These are phyloP conservation scores for Sarocladium brachiariae DNA, from an alignment of 2,329 filamentous ascomycete species.

Conservation along the genomic window DNA sequence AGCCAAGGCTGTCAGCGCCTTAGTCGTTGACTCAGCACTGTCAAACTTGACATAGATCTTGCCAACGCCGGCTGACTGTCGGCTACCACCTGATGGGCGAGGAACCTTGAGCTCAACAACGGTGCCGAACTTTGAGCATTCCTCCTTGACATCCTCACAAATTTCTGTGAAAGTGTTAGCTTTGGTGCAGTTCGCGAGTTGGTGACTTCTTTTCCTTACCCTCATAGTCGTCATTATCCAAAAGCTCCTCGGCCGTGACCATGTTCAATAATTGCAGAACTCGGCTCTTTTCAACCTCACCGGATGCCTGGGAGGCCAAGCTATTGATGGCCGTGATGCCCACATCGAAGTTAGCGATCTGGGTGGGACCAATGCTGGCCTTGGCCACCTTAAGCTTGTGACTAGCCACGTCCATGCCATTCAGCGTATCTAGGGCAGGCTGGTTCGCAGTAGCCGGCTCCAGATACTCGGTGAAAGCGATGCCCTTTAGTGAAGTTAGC, in stretches of 20 bases:
- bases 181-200: background rate
- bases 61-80: conserved; percentile 82
- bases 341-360: conserved; percentile 86
- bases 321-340: conserved; percentile 97
- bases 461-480: conserved; percentile 92
- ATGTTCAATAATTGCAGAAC: conserved; percentile 95
- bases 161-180: conserved; percentile 65
- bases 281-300: conserved; percentile 69
- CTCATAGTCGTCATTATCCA: conserved; percentile 92
- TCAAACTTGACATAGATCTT: conserved; percentile 98
- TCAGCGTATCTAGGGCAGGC: conserved; percentile 82
- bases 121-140: conserved; percentile 84
- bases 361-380: conserved; percentile 89
- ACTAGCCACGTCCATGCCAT: conserved; percentile 89
- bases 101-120: conserved; percentile 90
- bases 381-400: conserved; percentile 77
- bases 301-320: conserved; percentile 82
- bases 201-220: conserved; percentile 45
- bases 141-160: conserved; percentile 84
- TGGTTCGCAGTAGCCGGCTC: conserved; percentile 66
- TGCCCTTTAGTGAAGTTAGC: conserved; percentile 54
- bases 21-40: conserved; percentile 66
- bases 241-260: conserved; percentile 91
- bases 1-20: conserved; percentile 81
- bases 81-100: conserved; percentile 72